Conservation (phyloP, 2,329 filamentous ascomycete species). For the Fusarium sp. region DNA sequence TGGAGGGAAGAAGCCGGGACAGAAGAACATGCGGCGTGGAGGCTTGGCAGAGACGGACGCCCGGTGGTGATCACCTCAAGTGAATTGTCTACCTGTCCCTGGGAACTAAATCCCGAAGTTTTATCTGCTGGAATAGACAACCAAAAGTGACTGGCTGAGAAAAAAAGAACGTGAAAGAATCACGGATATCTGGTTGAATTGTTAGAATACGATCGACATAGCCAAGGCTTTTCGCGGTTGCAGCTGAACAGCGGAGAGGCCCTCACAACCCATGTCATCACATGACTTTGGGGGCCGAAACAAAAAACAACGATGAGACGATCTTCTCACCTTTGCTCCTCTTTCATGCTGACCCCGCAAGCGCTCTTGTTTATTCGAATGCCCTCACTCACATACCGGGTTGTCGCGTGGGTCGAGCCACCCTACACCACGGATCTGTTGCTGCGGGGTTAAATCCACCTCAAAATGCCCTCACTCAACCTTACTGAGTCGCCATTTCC, state of each 20-base stretch:
- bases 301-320: not conserved
- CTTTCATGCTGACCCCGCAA: not conserved
- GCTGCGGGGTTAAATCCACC: slow-evolving; percentile 21
- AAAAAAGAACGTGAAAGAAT: too few species aligned
- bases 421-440: not conserved
- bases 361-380: not conserved
- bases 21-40: not conserved
- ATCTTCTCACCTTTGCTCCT: not conserved
- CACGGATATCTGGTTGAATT: too few species aligned
- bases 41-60: not conserved
- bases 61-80: not conserved
- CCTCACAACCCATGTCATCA: not conserved
- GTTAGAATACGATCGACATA: too few species aligned
- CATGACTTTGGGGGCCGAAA: not conserved
- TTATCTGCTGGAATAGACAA: too few species aligned
- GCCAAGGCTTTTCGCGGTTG: not conserved
- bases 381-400: not conserved
- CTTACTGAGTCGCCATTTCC: slow-evolving; percentile 21
- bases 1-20: not conserved
- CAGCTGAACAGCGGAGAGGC: not conserved
- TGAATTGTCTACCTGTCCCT: not conserved
- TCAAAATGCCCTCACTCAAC: slow-evolving; percentile 24
- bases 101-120: not conserved
- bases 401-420: not conserved
- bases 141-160: too few species aligned